These are phyloP conservation scores for Neonectria sp. DNA, from an alignment of 2,329 filamentous ascomycete species.

Conservation along the genomic window DNA sequence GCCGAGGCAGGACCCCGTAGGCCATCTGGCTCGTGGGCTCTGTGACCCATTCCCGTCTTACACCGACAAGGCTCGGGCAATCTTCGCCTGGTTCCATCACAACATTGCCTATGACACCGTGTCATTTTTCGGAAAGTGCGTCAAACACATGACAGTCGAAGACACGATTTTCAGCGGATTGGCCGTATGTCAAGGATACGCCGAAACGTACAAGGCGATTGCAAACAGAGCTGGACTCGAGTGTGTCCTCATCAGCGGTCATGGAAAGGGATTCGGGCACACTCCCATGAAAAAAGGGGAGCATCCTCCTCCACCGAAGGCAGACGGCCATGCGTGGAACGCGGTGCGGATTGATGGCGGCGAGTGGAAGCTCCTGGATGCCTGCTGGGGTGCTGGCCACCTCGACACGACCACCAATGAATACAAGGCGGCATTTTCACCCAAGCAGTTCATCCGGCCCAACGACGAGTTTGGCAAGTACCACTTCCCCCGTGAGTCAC, in stretches of 20 bases:
- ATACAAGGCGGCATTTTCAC: slow-evolving; percentile 79
- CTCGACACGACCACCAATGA: slow-evolving; percentile 65
- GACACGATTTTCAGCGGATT: slow-evolving; percentile 83
- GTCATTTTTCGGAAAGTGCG: slow-evolving; percentile 81
- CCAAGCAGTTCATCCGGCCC: slow-evolving; percentile 69
- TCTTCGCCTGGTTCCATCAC: slow-evolving; percentile 97
- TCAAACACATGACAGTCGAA: slow-evolving; percentile 78
- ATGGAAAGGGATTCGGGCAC: slow-evolving; percentile 91
- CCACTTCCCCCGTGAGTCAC: slow-evolving; percentile 82
- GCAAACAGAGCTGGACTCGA: slow-evolving; percentile 86
- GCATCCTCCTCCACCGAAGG: slow-evolving; percentile 73
- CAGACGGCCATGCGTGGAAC: slow-evolving; percentile 89
- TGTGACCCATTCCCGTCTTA: slow-evolving; percentile 84
- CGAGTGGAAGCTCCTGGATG: slow-evolving; percentile 91
- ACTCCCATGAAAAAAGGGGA: slow-evolving; percentile 73
- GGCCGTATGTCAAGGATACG: slow-evolving; percentile 94
- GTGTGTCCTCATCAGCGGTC: slow-evolving; percentile 80
- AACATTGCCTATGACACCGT: slow-evolving; percentile 90
- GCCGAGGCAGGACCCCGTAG: slow-evolving; percentile 75
- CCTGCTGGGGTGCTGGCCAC: slow-evolving; percentile 92
- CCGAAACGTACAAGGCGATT: slow-evolving; percentile 83
- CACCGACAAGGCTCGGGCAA: slow-evolving; percentile 92
- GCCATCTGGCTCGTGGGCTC: slow-evolving; percentile 83
- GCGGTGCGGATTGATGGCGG: slow-evolving; percentile 89
- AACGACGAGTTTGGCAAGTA: slow-evolving; percentile 87